These are phyloP conservation scores for Phialophora macrospora DNA, from an alignment of 2,329 filamentous ascomycete species.

Conservation along the genomic window DNA sequence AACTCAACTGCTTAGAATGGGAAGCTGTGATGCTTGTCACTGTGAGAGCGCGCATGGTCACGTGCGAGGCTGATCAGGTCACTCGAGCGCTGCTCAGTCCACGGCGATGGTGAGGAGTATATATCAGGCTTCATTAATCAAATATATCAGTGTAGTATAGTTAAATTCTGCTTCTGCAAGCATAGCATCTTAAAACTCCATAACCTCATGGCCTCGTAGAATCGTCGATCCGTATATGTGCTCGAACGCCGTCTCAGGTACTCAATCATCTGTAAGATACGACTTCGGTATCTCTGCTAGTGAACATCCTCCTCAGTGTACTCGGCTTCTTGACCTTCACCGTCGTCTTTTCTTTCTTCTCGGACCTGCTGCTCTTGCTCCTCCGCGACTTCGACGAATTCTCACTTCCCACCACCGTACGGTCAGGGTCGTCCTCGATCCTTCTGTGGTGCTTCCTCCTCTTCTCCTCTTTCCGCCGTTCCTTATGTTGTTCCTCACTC, in stretches of 20 bases:
- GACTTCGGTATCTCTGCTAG: slow-evolving; percentile 25
- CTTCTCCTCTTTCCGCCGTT: slow-evolving; percentile 42
- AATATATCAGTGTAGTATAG: background rate
- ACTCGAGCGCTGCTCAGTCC: background rate
- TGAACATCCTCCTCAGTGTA: slow-evolving; percentile 39
- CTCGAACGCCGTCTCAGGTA: background rate
- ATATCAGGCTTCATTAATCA: background rate
- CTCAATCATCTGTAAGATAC: slow-evolving; percentile 26
- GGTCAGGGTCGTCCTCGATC: slow-evolving; percentile 29
- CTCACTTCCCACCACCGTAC: slow-evolving; percentile 32
- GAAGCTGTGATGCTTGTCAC: background rate
- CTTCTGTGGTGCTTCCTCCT: slow-evolving; percentile 34
- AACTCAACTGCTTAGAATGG: background rate
- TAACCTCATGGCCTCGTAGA: slow-evolving; percentile 16
- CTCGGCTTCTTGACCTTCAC: slow-evolving; percentile 47
- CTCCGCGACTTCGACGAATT: slow-evolving; percentile 28
- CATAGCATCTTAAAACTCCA: slow-evolving; percentile 8
- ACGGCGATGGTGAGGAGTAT: background rate
- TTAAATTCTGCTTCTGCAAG: slow-evolving; percentile 7
- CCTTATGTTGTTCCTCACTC: slow-evolving; percentile 38
- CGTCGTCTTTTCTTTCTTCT: slow-evolving; percentile 34
- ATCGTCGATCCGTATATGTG: slow-evolving; percentile 3
- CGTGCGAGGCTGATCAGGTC: background rate
- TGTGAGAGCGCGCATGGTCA: background rate
- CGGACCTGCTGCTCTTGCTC: slow-evolving; percentile 27